Conservation (phyloP, 805 yeast species). For the Ogataea nakhonphanomensis region DNA sequence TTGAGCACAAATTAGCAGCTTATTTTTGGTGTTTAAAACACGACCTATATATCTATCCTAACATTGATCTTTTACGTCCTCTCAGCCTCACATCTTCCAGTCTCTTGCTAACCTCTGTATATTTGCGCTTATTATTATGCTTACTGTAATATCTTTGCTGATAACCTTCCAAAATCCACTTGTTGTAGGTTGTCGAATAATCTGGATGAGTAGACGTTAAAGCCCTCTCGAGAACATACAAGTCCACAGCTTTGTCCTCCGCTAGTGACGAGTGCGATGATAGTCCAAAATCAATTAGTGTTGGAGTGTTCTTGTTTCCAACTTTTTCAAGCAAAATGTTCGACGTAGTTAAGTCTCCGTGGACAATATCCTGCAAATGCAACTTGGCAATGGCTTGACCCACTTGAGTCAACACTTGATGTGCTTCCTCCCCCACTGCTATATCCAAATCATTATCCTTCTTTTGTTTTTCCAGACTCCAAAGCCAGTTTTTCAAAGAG, state of each 20-base stretch:
- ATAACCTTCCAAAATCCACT: slow-evolving; percentile 75
- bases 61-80: slow-evolving; percentile 93
- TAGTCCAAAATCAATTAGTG: slow-evolving; percentile 87
- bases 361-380: slow-evolving; percentile 76
- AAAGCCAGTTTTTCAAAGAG: slow-evolving; percentile 68
- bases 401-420: slow-evolving; percentile 46
- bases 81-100: slow-evolving; percentile 83
- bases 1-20: neutral
- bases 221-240: slow-evolving; percentile 92
- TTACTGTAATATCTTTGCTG: slow-evolving; percentile 34
- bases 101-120: slow-evolving; percentile 55
- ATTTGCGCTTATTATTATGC: slow-evolving; percentile 37
- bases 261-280: slow-evolving; percentile 70
- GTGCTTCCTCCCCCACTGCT: slow-evolving; percentile 36
- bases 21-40: slow-evolving; percentile 2
- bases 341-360: slow-evolving; percentile 93
- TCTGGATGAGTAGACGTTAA: slow-evolving; percentile 85
- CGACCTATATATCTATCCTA: slow-evolving; percentile 45
- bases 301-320: slow-evolving; percentile 39
- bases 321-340: slow-evolving; percentile 57
- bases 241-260: slow-evolving; percentile 96
- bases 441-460: slow-evolving; percentile 17
- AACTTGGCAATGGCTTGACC: slow-evolving; percentile 67
- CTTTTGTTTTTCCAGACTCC: slow-evolving; percentile 49
- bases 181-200: slow-evolving; percentile 57